Base-by-base conservation (phyloP, 495 filamentous ascomycete genomes). In the Cryomyces minteri region DNA sequence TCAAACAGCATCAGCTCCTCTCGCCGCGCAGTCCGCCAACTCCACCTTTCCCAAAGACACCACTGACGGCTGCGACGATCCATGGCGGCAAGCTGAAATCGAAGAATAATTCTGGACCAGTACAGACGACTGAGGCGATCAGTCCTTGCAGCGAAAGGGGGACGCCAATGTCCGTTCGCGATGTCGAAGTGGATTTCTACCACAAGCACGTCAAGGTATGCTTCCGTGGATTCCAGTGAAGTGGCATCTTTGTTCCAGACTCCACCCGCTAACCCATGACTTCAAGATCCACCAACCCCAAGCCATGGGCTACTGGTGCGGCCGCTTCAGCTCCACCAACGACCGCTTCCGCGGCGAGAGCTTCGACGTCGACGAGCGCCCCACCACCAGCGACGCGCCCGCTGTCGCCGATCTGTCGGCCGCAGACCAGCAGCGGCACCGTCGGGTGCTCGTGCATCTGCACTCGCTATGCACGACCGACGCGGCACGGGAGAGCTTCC, bases 291-390 rank as follows among this genome's bases (percentile, higher is more conserved):
- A 30, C 44, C 39, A 14, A 5, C 6, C 43, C 43, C 39, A 50
- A 44, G 43, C 48, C 18, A 30, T 38, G 11, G 12, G 45, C 42
- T 54, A 54, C 43, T 54, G 52, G 52, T 39, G 41, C 44, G 52
- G 49, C 42, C 52, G 52, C 41, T 41, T 54, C 43, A 41, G 37
- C 39, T 36, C 45, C 39, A 43, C 51, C 5, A 44, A 18, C 18
- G 49, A 54, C 42, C 49, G 49, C 45, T 51, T 48, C 49, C 45
- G 45, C 39, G 51, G 49, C 49, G 52, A 51, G 34, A 46, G 49
- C n/a, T 40, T 51, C 29, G 31, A 32, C 28, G 5, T 12, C 32
- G 39, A 48, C 36, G 31, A 43, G 9, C 41, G 8, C 29, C 31
- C 46, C 46, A 34, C 33, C 41, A 18, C 12, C 31, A 5, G 29